A percentile compares a stretch with the other conserved stretches of the same genome.
Evolutionary conservation across 805 yeast species (phyloP).

Genomic region (Teunomyces cretensis): DNA sequence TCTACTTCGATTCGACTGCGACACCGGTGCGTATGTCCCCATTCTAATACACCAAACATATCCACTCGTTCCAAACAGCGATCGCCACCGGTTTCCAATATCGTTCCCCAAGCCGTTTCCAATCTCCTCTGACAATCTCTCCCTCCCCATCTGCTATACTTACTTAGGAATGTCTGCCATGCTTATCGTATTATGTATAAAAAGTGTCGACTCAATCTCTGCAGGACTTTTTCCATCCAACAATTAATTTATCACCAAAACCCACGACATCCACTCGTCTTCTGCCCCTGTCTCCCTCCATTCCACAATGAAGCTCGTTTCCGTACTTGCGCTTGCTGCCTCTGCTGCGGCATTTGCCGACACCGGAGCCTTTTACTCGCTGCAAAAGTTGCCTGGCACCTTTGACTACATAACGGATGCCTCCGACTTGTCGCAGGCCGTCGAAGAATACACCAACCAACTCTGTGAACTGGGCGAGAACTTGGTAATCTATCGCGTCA

Average conservation of each 20-base stretch:
- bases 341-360: constrained; percentile 22
- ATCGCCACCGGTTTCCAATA: no score
- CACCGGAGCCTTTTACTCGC: constrained; percentile 22
- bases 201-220: neutral
- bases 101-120: neutral
- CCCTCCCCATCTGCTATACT: constrained; percentile 6
- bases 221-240: neutral
- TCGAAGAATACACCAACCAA: constrained; percentile 16
- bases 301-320: constrained; percentile 10
- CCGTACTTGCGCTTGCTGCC: constrained; percentile 11
- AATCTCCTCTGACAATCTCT: neutral
- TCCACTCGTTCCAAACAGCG: neutral
- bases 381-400: constrained; percentile 9
- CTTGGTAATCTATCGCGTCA: constrained; percentile 27
- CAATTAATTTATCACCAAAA: neutral
- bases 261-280: neutral
- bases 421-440: constrained; percentile 14
- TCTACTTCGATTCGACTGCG: no score
- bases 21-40: no score
- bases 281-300: neutral
- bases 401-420: constrained; percentile 24
- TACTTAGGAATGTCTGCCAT: constrained; percentile 15
- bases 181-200: neutral
- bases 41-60: no score
- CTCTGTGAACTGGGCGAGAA: constrained; percentile 17